A percentile compares a stretch with the other conserved stretches of the same genome.
Evolutionary conservation across 306 rosid species (phyloP).

Genomic region (Canavalia ensiformis): DNA sequence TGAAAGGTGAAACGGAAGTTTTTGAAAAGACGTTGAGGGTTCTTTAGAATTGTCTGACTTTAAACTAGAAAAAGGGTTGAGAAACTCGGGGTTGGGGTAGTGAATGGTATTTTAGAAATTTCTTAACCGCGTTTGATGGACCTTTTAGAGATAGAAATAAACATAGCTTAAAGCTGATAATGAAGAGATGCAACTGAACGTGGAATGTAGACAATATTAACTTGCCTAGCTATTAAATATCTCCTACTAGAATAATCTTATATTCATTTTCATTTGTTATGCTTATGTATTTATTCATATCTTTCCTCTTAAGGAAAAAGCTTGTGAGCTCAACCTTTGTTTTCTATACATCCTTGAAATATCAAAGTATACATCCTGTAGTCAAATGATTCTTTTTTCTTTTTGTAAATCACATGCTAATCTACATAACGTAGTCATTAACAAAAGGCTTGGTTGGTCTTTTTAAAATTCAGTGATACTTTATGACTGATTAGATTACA

Average conservation of each 20-base stretch:
- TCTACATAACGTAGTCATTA: constrained; percentile 26
- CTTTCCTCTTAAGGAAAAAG: constrained; percentile 41
- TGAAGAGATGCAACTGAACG: constrained; percentile 24
- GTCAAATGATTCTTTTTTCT: constrained; percentile 4
- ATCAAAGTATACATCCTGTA: constrained; percentile 1
- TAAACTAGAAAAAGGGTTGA: constrained; percentile 2
- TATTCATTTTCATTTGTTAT: constrained; percentile 18
- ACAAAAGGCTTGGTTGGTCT: constrained; percentile 13
- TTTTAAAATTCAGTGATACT: background rate
- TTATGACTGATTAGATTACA: constrained; percentile 26
- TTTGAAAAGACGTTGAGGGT: background rate
- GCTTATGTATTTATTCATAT: constrained; percentile 25
- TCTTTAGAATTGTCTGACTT: constrained; percentile 9
- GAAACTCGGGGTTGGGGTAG: background rate
- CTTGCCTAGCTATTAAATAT: constrained; percentile 30
- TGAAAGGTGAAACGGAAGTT: constrained; percentile 15
- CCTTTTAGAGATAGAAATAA: constrained; percentile 17
- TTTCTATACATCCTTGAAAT: background rate
- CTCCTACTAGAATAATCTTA: constrained; percentile 20
- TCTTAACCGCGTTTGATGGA: constrained; percentile 26
- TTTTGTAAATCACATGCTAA: constrained; percentile 7
- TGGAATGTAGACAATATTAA: background rate
- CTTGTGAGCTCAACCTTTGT: constrained; percentile 13
- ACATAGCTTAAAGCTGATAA: constrained; percentile 37
- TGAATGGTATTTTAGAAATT: constrained; percentile 26